Conservation (phyloP, 106 monocot species). For the Ottelia alismoides region DNA sequence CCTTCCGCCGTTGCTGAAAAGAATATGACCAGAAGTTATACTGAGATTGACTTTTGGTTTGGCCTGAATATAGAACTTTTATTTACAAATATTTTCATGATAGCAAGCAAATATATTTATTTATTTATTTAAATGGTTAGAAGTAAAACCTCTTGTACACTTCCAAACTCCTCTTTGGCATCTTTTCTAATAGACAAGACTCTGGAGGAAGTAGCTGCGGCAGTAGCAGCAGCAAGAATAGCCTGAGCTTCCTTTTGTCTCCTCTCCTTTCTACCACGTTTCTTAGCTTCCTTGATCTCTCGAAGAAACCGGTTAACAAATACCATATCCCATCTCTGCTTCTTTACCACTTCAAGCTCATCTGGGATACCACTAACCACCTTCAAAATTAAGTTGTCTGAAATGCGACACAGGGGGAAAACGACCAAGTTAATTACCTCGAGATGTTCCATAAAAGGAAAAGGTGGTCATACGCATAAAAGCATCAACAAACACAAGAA, state of each 20-base stretch:
- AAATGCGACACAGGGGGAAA: constrained; percentile 5
- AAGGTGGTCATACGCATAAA: neutral
- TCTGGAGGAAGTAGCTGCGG: constrained; percentile 56
- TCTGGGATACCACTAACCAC: constrained; percentile 42
- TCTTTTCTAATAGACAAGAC: constrained; percentile 55
- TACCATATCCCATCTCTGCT: constrained; percentile 68
- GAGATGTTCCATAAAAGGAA: neutral
- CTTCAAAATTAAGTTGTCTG: constrained; percentile 61
- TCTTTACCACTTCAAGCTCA: constrained; percentile 46
- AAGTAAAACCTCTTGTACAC: constrained; percentile 27
- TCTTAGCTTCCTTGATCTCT: constrained; percentile 79
- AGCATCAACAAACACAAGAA: neutral
- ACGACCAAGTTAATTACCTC: neutral
- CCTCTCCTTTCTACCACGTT: constrained; percentile 78
- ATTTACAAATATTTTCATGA: too few relatives aligned
- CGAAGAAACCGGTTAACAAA: constrained; percentile 60
- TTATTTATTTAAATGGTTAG: neutral
- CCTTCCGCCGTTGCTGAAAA: too few relatives aligned
- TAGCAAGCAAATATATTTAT: too few relatives aligned
- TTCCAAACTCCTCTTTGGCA: constrained; percentile 25
- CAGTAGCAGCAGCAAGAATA: constrained; percentile 61
- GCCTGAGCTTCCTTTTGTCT: constrained; percentile 79
- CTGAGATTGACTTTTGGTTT: too few relatives aligned
- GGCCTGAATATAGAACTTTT: too few relatives aligned
- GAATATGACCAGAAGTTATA: too few relatives aligned